phyloP scores from a whole-genome alignment of 257 asterid genomes.

The Solanum piurae region DNA sequence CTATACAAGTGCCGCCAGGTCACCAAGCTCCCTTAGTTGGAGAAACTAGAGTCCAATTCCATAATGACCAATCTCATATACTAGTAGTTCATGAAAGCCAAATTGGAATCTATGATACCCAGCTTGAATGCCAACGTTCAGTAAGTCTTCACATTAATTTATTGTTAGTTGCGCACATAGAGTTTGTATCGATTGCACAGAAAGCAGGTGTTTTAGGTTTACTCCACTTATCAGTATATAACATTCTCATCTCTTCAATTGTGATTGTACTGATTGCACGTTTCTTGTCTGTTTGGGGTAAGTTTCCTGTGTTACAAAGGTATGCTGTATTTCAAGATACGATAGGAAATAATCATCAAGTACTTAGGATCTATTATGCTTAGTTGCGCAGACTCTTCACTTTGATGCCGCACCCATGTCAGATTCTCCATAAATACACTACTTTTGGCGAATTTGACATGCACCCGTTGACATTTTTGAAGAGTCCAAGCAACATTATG shows the following conservation, averaged over 20 bases:
- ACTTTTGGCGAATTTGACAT: not conserved
- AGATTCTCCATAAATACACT: not conserved
- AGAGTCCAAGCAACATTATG: not conserved
- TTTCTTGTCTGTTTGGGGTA: not conserved
- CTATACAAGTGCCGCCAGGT: constrained; percentile 73
- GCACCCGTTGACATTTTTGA: not conserved
- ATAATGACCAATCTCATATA: constrained; percentile 72
- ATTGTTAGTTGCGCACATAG: not conserved
- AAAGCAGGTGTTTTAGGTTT: not conserved
- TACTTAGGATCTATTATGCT: not conserved
- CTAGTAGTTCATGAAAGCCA: constrained; percentile 86
- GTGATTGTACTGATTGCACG: not conserved
- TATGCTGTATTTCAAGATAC: not conserved
- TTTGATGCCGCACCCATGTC: not conserved
- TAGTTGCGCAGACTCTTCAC: not conserved
- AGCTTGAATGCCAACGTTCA: constrained; percentile 71
- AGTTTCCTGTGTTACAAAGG: not conserved
- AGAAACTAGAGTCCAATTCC: constrained; percentile 86
- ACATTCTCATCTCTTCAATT: not conserved
- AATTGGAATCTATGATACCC: constrained; percentile 65
- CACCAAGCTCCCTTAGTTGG: constrained; percentile 52
- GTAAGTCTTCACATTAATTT: constrained; percentile 27
- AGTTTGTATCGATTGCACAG: not conserved
- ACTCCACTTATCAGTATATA: not conserved
- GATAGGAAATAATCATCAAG: not conserved